Base-by-base conservation (phyloP, 139 green algal genomes). In the Marvania coccoides region DNA sequence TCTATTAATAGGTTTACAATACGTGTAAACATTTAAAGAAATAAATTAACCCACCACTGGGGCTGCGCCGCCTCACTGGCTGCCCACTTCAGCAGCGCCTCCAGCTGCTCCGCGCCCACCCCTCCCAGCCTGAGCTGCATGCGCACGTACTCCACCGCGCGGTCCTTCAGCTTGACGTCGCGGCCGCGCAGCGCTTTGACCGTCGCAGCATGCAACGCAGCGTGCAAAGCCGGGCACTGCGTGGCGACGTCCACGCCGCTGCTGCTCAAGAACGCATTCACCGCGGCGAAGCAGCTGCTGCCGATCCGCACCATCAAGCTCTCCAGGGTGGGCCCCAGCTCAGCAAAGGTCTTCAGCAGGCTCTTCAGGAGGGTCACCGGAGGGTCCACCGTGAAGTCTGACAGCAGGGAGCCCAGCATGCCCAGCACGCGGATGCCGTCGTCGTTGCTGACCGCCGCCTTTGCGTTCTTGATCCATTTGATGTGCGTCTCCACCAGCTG, bases 231-330 rank as follows among this genome's bases (percentile, higher is more conserved):
- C 15, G 58, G 19, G 23, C 23, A 5, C 31, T 48, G 51, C 34
- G 28, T 40, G 4, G 55, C 47, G 10, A 78, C 55, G 33, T 82
- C 73, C n/a, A 63, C 53, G 6, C 77, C 77, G 26, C 74, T 63
- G 65, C 10, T 47, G 29, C 80, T 69, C 62, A 83, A 34, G 29
- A 82, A 82, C 28, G 53, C 31, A 69, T 73, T 83, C 34, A 79
- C 8, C 13, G 63, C 69, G 14, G 47, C 15, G 7, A 83, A 36
- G 19, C 57, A 23, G 3, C 66, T 38, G 15, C 14, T 47, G 53
- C 34, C 58, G 36, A 75, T 26, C 2, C 72, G 72, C 12, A 60
- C 13, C 10, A 36, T 61, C 33, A 65, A 6, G 8, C 9, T 8
- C 15, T 36, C 14, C 68, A 76, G 58, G n/a, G 8, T 51, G 23